Conservation (phyloP, 805 yeast species). For the Candida loeiensis region DNA sequence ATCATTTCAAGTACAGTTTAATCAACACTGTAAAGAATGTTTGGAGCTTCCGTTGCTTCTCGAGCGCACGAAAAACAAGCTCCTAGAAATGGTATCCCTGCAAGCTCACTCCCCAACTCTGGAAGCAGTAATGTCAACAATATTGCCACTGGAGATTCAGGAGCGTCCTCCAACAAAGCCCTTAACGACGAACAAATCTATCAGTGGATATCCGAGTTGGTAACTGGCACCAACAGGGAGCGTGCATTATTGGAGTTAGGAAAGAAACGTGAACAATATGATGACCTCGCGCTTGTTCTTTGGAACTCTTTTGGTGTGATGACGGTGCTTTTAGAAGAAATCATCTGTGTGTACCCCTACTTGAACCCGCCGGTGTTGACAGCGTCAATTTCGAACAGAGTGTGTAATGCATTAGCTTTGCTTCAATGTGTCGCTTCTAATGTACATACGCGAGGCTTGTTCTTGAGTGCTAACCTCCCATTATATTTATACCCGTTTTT, state of each 20-base stretch:
- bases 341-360: slow-evolving; percentile 84
- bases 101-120: slow-evolving; percentile 1
- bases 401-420: slow-evolving; percentile 91
- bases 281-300: slow-evolving; percentile 84
- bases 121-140: neutral
- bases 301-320: slow-evolving; percentile 98
- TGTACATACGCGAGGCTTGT: slow-evolving; percentile 79
- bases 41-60: slow-evolving; percentile 7
- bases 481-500: slow-evolving; percentile 89
- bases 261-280: slow-evolving; percentile 90
- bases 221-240: slow-evolving; percentile 87
- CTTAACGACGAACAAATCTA: slow-evolving; percentile 72
- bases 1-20: neutral
- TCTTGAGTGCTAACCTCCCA: slow-evolving; percentile 87
- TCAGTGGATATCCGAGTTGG: slow-evolving; percentile 85
- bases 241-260: slow-evolving; percentile 91
- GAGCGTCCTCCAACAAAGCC: slow-evolving; percentile 20
- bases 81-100: slow-evolving; percentile 1
- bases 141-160: neutral
- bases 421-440: slow-evolving; percentile 97
- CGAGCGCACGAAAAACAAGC: slow-evolving; percentile 6
- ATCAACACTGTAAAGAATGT: slow-evolving; percentile 3
- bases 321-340: slow-evolving; percentile 87
- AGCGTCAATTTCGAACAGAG: slow-evolving; percentile 85
- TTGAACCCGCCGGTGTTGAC: slow-evolving; percentile 82